These are phyloP conservation scores for Amylostereum chailletii DNA, from an alignment of 1,284 basidiomycete species.

Conservation along the genomic window DNA sequence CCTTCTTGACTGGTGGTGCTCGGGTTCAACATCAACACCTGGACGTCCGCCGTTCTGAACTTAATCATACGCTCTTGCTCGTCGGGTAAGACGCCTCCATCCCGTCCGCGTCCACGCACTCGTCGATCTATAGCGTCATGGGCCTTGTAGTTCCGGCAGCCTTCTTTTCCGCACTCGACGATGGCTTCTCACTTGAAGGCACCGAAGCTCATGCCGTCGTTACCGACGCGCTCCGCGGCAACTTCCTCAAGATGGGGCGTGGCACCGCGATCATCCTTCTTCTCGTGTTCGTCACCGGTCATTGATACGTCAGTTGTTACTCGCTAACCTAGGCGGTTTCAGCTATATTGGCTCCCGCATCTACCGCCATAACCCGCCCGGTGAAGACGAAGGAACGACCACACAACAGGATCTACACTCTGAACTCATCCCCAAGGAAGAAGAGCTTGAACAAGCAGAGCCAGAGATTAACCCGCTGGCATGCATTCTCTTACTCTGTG, in stretches of 20 bases:
- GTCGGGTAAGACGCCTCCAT: slow-evolving; percentile 38
- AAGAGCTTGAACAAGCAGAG: slow-evolving; percentile 29
- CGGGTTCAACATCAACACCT: slow-evolving; percentile 41
- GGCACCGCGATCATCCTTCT: slow-evolving; percentile 55
- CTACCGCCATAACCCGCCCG: slow-evolving; percentile 61
- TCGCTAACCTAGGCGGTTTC: too few species aligned
- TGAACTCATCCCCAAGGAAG: slow-evolving; percentile 32
- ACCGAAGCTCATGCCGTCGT: too few species aligned
- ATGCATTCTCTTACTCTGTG: slow-evolving; percentile 39
- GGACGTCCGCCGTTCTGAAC: slow-evolving; percentile 41
- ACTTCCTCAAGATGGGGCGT: slow-evolving; percentile 51
- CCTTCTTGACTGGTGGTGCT: slow-evolving; percentile 53
- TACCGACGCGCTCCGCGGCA: slow-evolving; percentile 24
- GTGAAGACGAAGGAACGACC: slow-evolving; percentile 40
- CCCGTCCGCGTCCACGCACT: background rate
- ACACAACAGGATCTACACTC: slow-evolving; percentile 33
- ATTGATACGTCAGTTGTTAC: too few species aligned
- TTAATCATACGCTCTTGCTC: slow-evolving; percentile 57
- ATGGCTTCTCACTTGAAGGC: slow-evolving; percentile 17
- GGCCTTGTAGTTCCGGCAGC: slow-evolving; percentile 53
- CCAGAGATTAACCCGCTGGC: slow-evolving; percentile 56
- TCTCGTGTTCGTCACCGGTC: slow-evolving; percentile 24
- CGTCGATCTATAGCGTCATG: slow-evolving; percentile 37
- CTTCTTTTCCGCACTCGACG: slow-evolving; percentile 54
- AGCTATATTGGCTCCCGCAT: slow-evolving; percentile 52